A percentile compares a stretch with the other conserved stretches of the same genome.
Evolutionary conservation across 345 rosid species (phyloP).

Genomic region (Carallia pectinifolia): DNA sequence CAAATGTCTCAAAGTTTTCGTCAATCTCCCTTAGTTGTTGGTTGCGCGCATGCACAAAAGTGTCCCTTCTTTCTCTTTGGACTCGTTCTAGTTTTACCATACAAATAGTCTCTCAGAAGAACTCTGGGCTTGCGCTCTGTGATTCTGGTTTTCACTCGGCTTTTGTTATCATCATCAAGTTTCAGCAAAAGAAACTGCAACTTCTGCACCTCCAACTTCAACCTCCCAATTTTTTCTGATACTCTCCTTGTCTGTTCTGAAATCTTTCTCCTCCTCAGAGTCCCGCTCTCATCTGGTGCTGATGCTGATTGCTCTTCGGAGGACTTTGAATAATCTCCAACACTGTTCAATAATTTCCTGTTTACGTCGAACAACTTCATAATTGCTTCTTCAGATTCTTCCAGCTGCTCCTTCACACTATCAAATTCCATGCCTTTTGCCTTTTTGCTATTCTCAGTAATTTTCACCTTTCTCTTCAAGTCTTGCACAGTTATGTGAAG

Average conservation of each 20-base stretch:
- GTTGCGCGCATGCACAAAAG: slow-evolving; percentile 74
- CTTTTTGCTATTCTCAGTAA: slow-evolving; percentile 54
- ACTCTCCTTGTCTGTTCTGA: slow-evolving; percentile 80
- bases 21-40: slow-evolving; percentile 65
- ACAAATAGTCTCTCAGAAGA: slow-evolving; percentile 74
- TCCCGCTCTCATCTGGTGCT: slow-evolving; percentile 48
- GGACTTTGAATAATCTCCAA: slow-evolving; percentile 43
- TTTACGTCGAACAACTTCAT: slow-evolving; percentile 57
- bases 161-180: slow-evolving; percentile 63
- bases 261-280: slow-evolving; percentile 43
- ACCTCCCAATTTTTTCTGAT: slow-evolving; percentile 80
- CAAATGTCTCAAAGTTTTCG: slow-evolving; percentile 9
- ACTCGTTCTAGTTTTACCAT: slow-evolving; percentile 53
- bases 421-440: slow-evolving; percentile 69
- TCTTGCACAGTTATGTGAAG: slow-evolving; percentile 82
- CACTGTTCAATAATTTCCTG: slow-evolving; percentile 50
- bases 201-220: slow-evolving; percentile 93
- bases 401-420: slow-evolving; percentile 68
- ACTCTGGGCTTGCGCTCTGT: slow-evolving; percentile 58
- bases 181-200: slow-evolving; percentile 72
- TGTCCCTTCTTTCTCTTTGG: slow-evolving; percentile 49
- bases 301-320: slow-evolving; percentile 41
- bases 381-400: slow-evolving; percentile 73
- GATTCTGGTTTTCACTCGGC: slow-evolving; percentile 45
- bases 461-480: slow-evolving; percentile 68